A percentile compares a stretch with the other conserved stretches of the same genome.
phyloP scores from a whole-genome alignment of 1,284 basidiomycete genomes.

The Boletus smithii region DNA sequence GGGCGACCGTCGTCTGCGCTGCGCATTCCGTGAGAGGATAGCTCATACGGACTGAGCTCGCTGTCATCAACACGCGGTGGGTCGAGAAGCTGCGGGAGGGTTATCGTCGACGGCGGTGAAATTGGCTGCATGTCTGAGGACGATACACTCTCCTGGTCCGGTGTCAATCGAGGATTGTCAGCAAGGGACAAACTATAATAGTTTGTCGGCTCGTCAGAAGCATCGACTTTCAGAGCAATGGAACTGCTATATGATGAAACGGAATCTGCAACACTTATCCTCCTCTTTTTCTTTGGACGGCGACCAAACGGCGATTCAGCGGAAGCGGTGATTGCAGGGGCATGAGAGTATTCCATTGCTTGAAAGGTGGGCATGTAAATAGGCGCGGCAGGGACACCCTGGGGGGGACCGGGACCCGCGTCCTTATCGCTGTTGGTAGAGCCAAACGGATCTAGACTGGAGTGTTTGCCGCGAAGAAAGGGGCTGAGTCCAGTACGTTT shows the following conservation, averaged over 20 bases:
- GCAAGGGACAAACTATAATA: conserved; percentile 21
- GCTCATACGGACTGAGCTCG: conserved; percentile 27
- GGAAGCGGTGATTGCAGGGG: conserved; percentile 30
- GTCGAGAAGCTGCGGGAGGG: conserved; percentile 31
- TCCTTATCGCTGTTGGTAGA: conserved; percentile 39
- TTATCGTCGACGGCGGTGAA: conserved; percentile 32
- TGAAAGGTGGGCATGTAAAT: conserved; percentile 48
- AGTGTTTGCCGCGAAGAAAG: conserved; percentile 50
- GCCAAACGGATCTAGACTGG: conserved; percentile 48
- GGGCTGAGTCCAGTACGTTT: conserved; percentile 46
- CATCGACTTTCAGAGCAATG: conserved; percentile 25
- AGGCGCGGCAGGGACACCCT: conserved; percentile 27
- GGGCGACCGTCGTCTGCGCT: conserved; percentile 28
- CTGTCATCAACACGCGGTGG: conserved; percentile 24
- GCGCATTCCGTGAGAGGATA: conserved; percentile 24
- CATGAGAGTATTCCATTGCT: conserved; percentile 43
- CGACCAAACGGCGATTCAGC: conserved; percentile 28
- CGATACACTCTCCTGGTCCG: conserved; percentile 35
- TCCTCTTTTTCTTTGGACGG: conserved; percentile 36
- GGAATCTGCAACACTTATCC: conserved; percentile 36
- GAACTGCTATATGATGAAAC: conserved; percentile 35
- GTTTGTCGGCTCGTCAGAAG: conserved; percentile 23
- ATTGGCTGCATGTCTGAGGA: conserved; percentile 36
- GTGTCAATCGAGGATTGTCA: conserved; percentile 34
- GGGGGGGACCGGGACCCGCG: conserved; percentile 31